Evolutionary conservation across 441 rosid species (phyloP), one percentile per base, ranked within the genome.

Genomic region (Populus tomentosa): DNA sequence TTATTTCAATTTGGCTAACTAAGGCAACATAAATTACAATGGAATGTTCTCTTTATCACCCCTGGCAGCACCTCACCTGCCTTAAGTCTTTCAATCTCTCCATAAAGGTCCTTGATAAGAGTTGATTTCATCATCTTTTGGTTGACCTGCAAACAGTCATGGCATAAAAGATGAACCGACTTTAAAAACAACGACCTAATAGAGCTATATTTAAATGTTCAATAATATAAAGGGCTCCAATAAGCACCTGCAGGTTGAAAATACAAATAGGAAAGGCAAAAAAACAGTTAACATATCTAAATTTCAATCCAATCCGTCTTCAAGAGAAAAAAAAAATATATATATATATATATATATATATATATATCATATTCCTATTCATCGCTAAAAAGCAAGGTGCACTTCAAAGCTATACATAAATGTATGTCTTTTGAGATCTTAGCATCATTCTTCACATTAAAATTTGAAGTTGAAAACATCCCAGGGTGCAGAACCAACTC

Each of bases 91-190:
- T 96, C 99, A 68, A 96, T 96, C 85, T 96, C 99, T 79, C 99
- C 98, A 77, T 96, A 94, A 30, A 96, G 98, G 79, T 96, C 99
- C 84, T 96, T 96, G 82, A 96, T 94, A 75, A 96, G 93, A 80
- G 99, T 96, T 73, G 99, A 83, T 86, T 95, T 95, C 99, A 95
- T 95, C 99, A 95, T 91, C 86, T 95, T 95, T 86, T 95, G 98
- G 82, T 95, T 95, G 46, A 95, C 90, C 99, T 95, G 79, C 75
- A 75, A 65, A 63, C 75, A 70, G 28, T 23, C 20, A 69, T 65
- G 36, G 59, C 42, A 74, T 13, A 82, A 33, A 50, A 4, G 23
- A 79, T 26, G 38, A 75, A 67, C 63, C 16, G 33, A 10, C 59
- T 38, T 10, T 26, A 30, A 36, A n/a, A 38, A 67, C 7, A 36